Base-by-base conservation (phyloP, 495 filamentous ascomycete species). In the Apodospora peruviana region DNA sequence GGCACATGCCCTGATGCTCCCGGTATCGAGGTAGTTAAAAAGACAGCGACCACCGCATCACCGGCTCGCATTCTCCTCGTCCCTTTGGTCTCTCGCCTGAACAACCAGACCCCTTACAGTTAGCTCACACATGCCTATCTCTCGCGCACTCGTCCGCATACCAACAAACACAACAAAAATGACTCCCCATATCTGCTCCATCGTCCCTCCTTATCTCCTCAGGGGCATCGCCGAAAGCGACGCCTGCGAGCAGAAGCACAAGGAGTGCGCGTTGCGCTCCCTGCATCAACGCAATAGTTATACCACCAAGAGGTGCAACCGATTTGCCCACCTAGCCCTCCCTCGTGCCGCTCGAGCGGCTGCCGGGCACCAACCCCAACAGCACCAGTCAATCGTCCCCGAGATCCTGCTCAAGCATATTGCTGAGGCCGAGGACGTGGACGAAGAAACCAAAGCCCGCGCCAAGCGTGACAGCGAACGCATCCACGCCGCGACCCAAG, bases 151-250 rank as follows among this genome's bases (percentile, higher is more conserved):
- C n/a, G n/a, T n/a, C n/a, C n/a, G n/a, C n/a, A n/a, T n/a, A n/a
- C n/a, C n/a, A n/a, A n/a, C n/a, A n/a, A n/a, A n/a, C n/a, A n/a
- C n/a, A n/a, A n/a, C n/a, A n/a, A n/a, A n/a, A 35, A 58, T 54
- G 51, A 10, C 47, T 18, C 36, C 43, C 47, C 39, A 61, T 23
- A 52, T 68, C 40, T 69, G 68, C 52, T 59, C 47, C 32, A 61
- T 68, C 25, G 65, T 69, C 18, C 68, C 68, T 4, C 66, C 68
- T 2, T 65, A 71, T 45, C 56, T 71, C 20, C 64, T 71, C 21
- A 47, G 40, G 42, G 60, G 65, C 48, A 65, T 71, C 40, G 59
- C 60, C 24, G 58, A 65, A 3, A 62, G 56, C 27, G 38, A 53
- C 39, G 62, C 60, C 23, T 48, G 52, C 37, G 60, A 64, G 2